A percentile compares a stretch with the other conserved stretches of the same genome.
Conservation (phyloP, 257 asterid genomes). For the Nyctanthes arbortristis region DNA sequence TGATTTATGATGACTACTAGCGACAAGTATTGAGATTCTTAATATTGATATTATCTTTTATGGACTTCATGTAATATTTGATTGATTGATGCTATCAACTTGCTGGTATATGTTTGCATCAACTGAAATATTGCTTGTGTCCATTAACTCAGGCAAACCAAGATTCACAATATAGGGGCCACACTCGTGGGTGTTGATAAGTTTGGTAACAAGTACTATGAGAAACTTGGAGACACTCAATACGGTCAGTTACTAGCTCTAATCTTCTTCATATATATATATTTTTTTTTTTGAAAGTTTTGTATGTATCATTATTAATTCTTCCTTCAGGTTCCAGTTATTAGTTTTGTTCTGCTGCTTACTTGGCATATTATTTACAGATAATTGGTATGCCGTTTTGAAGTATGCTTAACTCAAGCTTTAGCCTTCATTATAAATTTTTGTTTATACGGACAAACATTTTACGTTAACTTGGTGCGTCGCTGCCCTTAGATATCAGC, state of each 20-base stretch:
- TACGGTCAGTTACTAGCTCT: slow-evolving; percentile 58
- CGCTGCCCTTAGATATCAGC: neutral
- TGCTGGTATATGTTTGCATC: slow-evolving; percentile 4
- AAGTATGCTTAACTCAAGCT: slow-evolving; percentile 1
- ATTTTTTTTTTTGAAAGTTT: slow-evolving; percentile 1
- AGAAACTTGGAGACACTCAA: slow-evolving; percentile 85
- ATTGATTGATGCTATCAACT: neutral
- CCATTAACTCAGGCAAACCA: slow-evolving; percentile 66
- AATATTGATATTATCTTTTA: slow-evolving; percentile 9
- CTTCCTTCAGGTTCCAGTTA: neutral
- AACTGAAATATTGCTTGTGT: slow-evolving; percentile 14
- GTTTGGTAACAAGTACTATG: slow-evolving; percentile 91
- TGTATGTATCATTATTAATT: neutral
- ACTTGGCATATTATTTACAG: neutral
- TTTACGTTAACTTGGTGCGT: neutral
- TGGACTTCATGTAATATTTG: slow-evolving; percentile 12
- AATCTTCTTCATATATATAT: neutral
- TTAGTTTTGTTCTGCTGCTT: neutral
- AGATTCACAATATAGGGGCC: slow-evolving; percentile 95
- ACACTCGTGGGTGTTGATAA: slow-evolving; percentile 84
- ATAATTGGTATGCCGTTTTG: neutral
- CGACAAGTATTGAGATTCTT: slow-evolving; percentile 5
- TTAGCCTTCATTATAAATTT: neutral
- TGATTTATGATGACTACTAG: slow-evolving; percentile 10
- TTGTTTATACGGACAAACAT: neutral